Percentiles rank a stretch among this genome's conserved stretches.
Evolutionary conservation across 2,329 filamentous ascomycete species (phyloP).

Genomic region (Moelleriella libera): DNA sequence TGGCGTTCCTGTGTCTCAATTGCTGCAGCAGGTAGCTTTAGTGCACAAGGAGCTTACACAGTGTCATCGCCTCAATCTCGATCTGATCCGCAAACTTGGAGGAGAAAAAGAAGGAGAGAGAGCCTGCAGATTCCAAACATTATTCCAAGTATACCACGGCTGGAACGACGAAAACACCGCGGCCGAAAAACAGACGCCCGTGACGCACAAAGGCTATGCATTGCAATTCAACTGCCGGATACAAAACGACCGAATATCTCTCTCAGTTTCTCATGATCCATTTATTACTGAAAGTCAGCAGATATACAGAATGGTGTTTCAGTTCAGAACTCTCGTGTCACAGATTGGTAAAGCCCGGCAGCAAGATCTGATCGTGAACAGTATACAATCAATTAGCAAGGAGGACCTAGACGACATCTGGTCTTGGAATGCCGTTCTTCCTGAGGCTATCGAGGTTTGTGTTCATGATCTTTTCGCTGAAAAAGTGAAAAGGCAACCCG

Average conservation of each 20-base stretch:
- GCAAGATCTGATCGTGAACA: not conserved
- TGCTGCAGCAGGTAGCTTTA: not conserved
- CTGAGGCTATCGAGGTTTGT: not conserved
- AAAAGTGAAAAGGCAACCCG: not conserved
- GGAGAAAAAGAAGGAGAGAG: not conserved
- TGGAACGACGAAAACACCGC: not conserved
- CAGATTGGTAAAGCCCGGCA: not conserved
- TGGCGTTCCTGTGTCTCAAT: not conserved
- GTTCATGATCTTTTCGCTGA: conserved; percentile 1
- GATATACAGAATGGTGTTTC: not conserved
- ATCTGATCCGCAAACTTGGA: not conserved
- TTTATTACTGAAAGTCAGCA: not conserved
- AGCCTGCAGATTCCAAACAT: not conserved
- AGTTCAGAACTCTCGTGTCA: not conserved
- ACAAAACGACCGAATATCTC: not conserved
- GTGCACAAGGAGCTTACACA: not conserved
- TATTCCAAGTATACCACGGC: not conserved
- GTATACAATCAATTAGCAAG: not conserved
- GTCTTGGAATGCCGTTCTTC: conserved; percentile 1
- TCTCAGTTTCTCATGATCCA: not conserved
- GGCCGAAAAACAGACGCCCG: not conserved
- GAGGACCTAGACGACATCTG: conserved; percentile 2
- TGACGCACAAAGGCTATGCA: not conserved
- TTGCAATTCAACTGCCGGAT: not conserved
- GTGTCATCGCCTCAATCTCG: not conserved